These are phyloP conservation scores for Boletellus deceptivus DNA, from an alignment of 1,284 basidiomycete species.

Conservation along the genomic window DNA sequence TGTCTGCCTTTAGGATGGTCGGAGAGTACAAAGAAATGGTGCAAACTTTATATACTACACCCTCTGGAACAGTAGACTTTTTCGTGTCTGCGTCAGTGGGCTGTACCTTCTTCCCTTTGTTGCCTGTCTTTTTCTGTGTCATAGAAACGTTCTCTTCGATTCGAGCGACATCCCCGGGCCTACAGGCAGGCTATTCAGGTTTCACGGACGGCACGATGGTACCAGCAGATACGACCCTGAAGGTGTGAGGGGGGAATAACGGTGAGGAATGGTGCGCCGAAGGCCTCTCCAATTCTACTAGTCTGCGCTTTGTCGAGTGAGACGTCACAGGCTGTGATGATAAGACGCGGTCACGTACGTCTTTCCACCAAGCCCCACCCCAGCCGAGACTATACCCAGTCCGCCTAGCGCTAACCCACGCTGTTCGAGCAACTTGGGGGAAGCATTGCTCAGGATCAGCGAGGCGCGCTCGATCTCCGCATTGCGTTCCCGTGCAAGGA, in stretches of 20 bases:
- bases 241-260: conserved; percentile 80
- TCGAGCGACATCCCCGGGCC: conserved; percentile 79
- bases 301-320: conserved; percentile 45
- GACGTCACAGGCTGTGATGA: not conserved
- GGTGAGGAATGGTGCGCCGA: conserved; percentile 73
- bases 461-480: conserved; percentile 83
- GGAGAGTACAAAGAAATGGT: not conserved
- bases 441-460: conserved; percentile 80
- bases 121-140: conserved; percentile 43
- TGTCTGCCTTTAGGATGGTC: conserved; percentile 28
- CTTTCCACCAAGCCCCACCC: conserved; percentile 87
- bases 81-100: conserved; percentile 37
- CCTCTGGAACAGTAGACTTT: conserved; percentile 50
- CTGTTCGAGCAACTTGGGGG: conserved; percentile 82
- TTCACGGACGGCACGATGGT: conserved; percentile 2
- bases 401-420: conserved; percentile 81
- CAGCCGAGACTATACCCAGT: conserved; percentile 67
- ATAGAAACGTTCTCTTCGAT: conserved; percentile 68
- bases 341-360: conserved; percentile 51
- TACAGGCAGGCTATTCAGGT: conserved; percentile 22
- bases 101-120: conserved; percentile 43
- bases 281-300: conserved; percentile 86
- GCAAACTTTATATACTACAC: conserved; percentile 78
- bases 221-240: conserved; percentile 50
- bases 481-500: conserved; percentile 72